Conservation (phyloP, 306 rosid species). For the cucumber (Cucumis sativus) region DNA sequence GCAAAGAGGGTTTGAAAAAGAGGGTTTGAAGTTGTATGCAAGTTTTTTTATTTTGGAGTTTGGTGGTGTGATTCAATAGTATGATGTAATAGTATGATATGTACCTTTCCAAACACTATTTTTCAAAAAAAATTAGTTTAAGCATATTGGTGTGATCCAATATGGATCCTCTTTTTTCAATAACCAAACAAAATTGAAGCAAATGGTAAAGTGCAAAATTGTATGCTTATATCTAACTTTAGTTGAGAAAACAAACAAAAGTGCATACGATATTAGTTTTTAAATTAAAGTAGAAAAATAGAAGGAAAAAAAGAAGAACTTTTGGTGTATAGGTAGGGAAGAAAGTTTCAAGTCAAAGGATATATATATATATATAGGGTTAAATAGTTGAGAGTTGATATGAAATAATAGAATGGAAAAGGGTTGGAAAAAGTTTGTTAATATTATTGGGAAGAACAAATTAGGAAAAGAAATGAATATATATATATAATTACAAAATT, state of each 20-base stretch:
- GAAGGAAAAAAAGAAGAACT: not conserved
- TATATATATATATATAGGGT: not conserved
- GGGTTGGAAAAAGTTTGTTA: not conserved
- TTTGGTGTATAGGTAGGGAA: not conserved
- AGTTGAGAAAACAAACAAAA: not conserved
- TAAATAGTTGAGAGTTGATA: not conserved
- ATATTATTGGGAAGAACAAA: not conserved
- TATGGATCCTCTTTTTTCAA: not conserved
- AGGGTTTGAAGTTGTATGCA: no score
- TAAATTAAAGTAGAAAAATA: not conserved
- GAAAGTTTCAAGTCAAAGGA: not conserved
- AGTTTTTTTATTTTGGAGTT: no score
- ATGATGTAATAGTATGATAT: no score
- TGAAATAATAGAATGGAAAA: not conserved
- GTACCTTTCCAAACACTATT: not conserved
- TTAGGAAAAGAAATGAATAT: not conserved
- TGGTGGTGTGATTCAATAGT: no score
- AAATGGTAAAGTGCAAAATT: not conserved
- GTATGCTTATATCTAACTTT: not conserved
- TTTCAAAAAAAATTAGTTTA: not conserved
- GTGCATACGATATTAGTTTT: not conserved
- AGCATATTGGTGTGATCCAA: not conserved
- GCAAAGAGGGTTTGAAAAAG: no score
- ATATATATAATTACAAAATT: not conserved
- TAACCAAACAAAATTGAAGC: not conserved